Conservation (phyloP, 139 green algal genomes). For the Pseudopediastrum boryanum region DNA sequence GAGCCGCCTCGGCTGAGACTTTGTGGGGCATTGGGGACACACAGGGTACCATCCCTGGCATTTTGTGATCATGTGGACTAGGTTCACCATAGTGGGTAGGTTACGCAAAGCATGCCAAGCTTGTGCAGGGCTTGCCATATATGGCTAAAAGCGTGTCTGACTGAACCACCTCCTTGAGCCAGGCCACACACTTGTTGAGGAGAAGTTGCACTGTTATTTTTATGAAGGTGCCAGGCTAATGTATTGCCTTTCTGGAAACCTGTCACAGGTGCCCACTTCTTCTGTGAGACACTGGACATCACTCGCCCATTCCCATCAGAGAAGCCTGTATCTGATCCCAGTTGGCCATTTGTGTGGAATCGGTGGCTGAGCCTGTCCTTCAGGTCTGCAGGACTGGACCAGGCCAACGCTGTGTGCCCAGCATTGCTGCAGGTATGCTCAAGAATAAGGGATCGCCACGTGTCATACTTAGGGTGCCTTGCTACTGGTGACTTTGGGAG, state of each 20-base stretch:
- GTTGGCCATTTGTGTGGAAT: slow-evolving; percentile 93
- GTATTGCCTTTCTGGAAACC: not conserved
- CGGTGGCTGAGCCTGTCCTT: slow-evolving; percentile 75
- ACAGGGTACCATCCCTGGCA: too few species aligned
- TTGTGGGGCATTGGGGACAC: not conserved
- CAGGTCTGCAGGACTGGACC: slow-evolving; percentile 61
- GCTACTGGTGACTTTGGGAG: too few species aligned
- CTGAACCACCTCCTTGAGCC: not conserved
- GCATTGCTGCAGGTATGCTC: slow-evolving; percentile 82
- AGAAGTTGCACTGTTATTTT: not conserved
- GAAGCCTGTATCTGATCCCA: slow-evolving; percentile 44
- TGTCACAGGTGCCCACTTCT: slow-evolving; percentile 86
- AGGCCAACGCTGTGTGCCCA: slow-evolving; percentile 67
- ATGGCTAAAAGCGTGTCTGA: not conserved
- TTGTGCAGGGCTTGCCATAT: not conserved
- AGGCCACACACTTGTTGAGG: not conserved
- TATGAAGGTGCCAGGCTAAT: not conserved
- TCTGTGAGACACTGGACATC: slow-evolving; percentile 94
- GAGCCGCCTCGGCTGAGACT: not conserved
- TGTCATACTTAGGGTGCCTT: too few species aligned
- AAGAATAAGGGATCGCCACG: too few species aligned
- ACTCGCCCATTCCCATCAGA: slow-evolving; percentile 88
- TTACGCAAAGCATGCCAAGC: not conserved
- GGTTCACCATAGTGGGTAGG: not conserved
- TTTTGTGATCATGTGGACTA: not conserved